Conservation (phyloP, 148 eudicot species). For the Arbutus unedo region DNA sequence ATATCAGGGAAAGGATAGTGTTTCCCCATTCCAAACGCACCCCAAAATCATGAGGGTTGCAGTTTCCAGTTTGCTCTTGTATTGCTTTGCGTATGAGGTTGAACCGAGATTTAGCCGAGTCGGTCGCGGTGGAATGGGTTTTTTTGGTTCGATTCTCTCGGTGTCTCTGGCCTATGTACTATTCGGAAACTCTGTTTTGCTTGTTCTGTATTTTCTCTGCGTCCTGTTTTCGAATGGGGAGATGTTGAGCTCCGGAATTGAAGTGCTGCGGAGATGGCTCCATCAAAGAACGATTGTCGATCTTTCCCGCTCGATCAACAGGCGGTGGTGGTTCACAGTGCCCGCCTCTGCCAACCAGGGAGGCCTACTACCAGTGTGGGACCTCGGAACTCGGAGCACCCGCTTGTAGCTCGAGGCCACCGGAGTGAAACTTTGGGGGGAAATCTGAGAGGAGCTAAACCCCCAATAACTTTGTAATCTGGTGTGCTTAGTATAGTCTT, state of each 20-base stretch:
- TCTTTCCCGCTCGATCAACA: not conserved
- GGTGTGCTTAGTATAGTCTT: too few species aligned
- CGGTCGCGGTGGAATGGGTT: not conserved
- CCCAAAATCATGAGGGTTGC: slow-evolving; percentile 1
- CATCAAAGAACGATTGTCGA: not conserved
- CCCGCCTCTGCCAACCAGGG: too few species aligned
- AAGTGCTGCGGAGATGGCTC: not conserved
- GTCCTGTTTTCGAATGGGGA: not conserved
- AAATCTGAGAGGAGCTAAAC: too few species aligned
- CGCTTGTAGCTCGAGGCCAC: too few species aligned
- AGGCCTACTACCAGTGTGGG: too few species aligned
- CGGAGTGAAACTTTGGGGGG: too few species aligned
- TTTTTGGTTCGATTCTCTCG: not conserved
- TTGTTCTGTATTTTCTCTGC: not conserved
- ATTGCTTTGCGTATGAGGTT: not conserved
- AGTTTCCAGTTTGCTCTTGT: not conserved
- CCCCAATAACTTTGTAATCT: too few species aligned
- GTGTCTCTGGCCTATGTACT: not conserved
- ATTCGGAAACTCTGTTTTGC: not conserved
- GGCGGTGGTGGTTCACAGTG: not conserved
- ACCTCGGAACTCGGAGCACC: too few species aligned
- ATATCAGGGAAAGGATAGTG: not conserved
- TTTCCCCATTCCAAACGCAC: slow-evolving; percentile 9
- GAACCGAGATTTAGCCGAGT: not conserved
- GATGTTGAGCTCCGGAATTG: not conserved